These are phyloP conservation scores for Coniochaeta prunicola DNA, from an alignment of 2,329 filamentous ascomycete genomes.

Conservation along the genomic window DNA sequence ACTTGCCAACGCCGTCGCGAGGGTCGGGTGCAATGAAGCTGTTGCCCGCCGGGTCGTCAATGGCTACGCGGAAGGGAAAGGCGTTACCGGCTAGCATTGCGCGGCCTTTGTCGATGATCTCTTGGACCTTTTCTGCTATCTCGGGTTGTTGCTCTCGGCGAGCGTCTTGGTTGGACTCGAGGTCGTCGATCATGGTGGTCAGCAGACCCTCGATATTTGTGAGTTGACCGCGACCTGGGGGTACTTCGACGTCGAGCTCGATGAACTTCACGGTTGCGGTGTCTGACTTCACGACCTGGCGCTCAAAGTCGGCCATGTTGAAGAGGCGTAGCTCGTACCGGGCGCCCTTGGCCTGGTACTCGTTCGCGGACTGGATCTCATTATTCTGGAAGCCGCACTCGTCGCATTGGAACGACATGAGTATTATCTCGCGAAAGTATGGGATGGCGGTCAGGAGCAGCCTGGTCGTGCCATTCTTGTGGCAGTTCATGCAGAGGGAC, in stretches of 20 bases:
- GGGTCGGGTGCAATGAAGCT: conserved; percentile 91
- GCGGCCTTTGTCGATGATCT: conserved; percentile 65
- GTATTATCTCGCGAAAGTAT: conserved; percentile 93
- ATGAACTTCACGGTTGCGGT: conserved; percentile 79
- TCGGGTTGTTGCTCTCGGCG: conserved; percentile 74
- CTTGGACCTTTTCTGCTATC: conserved; percentile 68
- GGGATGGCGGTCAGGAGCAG: conserved; percentile 88
- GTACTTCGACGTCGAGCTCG: conserved; percentile 89
- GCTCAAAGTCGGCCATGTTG: conserved; percentile 63
- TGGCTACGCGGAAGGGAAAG: conserved; percentile 80
- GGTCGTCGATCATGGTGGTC: conserved; percentile 67
- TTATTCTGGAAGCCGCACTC: conserved; percentile 87
- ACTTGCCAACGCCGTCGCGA: conserved; percentile 75
- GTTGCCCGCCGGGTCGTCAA: conserved; percentile 92
- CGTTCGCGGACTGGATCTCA: conserved; percentile 86
- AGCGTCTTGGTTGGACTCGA: conserved; percentile 74
- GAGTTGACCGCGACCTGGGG: conserved; percentile 81
- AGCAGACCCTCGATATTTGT: conserved; percentile 91
- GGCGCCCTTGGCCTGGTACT: conserved; percentile 82
- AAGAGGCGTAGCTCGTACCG: conserved; percentile 80
- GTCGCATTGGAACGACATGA: conserved; percentile 93
- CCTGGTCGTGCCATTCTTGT: conserved; percentile 72
- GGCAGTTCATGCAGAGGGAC: conserved; percentile 82
- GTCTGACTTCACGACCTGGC: conserved; percentile 90
- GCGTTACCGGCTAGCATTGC: conserved; percentile 70